Evolutionary conservation across 306 rosid genomes (phyloP).

Genomic region (Rosa chinensis): DNA sequence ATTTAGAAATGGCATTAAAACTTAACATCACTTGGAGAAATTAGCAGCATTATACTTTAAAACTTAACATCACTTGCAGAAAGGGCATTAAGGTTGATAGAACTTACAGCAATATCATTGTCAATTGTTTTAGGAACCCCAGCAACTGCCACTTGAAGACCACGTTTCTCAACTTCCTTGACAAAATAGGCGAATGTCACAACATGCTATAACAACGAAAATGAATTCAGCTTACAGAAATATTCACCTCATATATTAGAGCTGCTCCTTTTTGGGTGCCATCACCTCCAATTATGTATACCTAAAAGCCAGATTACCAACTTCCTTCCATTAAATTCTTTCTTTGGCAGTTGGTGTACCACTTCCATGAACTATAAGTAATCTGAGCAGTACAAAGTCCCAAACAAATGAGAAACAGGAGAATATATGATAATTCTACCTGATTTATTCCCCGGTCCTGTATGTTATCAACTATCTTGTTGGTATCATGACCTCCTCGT

Average conservation of each 20-base stretch:
- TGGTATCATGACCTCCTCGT: conserved; percentile 94
- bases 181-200: conserved; percentile 37
- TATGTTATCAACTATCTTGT: conserved; percentile 93
- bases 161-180: conserved; percentile 93
- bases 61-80: not conserved
- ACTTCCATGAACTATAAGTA: not conserved
- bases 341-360: conserved; percentile 2
- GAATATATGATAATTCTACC: conserved; percentile 38
- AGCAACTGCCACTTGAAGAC: conserved; percentile 90
- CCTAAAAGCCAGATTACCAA: conserved; percentile 44
- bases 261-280: conserved; percentile 97
- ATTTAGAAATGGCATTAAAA: not conserved
- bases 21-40: not conserved
- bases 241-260: conserved; percentile 66
- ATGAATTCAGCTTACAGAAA: conserved; percentile 21
- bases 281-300: conserved; percentile 95
- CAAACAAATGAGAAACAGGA: conserved; percentile 22
- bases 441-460: conserved; percentile 91
- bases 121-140: conserved; percentile 96
- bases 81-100: conserved; percentile 7
- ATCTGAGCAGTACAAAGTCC: conserved; percentile 9
- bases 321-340: not conserved
- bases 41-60: too few relatives aligned
- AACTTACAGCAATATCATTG: conserved; percentile 93
- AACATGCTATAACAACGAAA: conserved; percentile 27